phyloP scores from a whole-genome alignment of 768 basidiomycete species.

The Hericium alpestre region DNA sequence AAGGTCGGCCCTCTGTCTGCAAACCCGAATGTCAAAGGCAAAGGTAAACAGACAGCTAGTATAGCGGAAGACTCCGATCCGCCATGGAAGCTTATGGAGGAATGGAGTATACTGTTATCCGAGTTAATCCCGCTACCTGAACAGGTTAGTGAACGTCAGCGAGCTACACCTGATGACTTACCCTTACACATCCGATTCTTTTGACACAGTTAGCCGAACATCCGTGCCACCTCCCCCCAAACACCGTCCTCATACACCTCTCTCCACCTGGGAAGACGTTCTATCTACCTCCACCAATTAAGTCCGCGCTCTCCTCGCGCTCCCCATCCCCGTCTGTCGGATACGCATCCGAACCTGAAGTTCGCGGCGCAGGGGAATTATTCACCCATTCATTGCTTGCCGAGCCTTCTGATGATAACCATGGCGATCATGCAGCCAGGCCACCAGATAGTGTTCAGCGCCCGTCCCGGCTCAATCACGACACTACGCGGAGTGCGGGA shows the following conservation, averaged over 20 bases:
- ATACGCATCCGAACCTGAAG: constrained; percentile 67
- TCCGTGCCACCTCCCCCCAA: constrained; percentile 49
- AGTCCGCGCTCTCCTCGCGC: constrained; percentile 21
- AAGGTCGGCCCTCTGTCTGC: constrained; percentile 12
- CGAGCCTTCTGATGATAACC: constrained; percentile 4
- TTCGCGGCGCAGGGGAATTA: constrained; percentile 23
- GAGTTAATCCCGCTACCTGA: constrained; percentile 48
- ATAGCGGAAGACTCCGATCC: constrained; percentile 13
- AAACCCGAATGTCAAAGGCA: constrained; percentile 5
- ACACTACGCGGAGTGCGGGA: constrained; percentile 35
- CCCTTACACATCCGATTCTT: neutral
- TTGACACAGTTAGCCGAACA: constrained; percentile 26
- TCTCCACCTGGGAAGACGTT: constrained; percentile 50
- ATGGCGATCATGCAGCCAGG: constrained; percentile 1
- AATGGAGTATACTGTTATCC: constrained; percentile 55
- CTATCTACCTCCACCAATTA: constrained; percentile 35
- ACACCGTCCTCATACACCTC: constrained; percentile 60
- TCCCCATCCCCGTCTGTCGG: constrained; percentile 49
- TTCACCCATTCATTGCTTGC: constrained; percentile 5
- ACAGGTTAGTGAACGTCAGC: constrained; percentile 38
- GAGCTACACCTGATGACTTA: neutral
- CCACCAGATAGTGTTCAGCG: neutral
- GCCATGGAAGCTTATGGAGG: constrained; percentile 55
- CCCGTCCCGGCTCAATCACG: constrained; percentile 10
- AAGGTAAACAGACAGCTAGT: constrained; percentile 9